Percentiles rank a stretch among this genome's conserved stretches.
Conservation (phyloP, 257 asterid genomes). For the Salvia rosmarinus region DNA sequence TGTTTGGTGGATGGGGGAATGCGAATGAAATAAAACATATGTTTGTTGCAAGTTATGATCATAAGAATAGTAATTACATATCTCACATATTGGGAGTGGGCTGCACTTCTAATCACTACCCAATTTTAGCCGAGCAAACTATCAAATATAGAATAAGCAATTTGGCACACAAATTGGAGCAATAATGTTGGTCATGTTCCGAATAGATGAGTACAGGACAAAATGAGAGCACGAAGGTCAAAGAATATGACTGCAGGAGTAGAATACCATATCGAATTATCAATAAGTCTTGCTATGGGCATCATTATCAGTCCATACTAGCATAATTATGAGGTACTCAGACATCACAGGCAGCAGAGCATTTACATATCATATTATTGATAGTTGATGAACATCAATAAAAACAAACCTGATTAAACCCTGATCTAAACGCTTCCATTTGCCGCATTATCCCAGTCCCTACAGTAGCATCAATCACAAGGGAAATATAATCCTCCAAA, state of each 20-base stretch:
- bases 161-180: neutral
- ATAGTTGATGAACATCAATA: slow-evolving; percentile 13
- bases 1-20: neutral
- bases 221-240: neutral
- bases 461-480: slow-evolving; percentile 87
- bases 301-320: neutral
- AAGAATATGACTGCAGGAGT: neutral
- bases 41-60: neutral
- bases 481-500: slow-evolving; percentile 82
- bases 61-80: neutral
- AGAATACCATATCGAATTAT: neutral
- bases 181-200: too few species aligned
- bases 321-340: neutral
- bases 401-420: slow-evolving; percentile 82
- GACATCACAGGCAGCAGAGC: neutral
- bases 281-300: neutral
- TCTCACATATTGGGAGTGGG: neutral
- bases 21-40: neutral
- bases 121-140: neutral
- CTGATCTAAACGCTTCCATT: slow-evolving; percentile 93
- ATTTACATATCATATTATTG: slow-evolving; percentile 6
- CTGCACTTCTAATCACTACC: neutral
- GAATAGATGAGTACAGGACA: neutral
- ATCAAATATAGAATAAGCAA: too few species aligned
- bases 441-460: slow-evolving; percentile 81